Evolutionary conservation across 805 yeast genomes (phyloP).

Genomic region (Cyberlindnera sargentensis): DNA sequence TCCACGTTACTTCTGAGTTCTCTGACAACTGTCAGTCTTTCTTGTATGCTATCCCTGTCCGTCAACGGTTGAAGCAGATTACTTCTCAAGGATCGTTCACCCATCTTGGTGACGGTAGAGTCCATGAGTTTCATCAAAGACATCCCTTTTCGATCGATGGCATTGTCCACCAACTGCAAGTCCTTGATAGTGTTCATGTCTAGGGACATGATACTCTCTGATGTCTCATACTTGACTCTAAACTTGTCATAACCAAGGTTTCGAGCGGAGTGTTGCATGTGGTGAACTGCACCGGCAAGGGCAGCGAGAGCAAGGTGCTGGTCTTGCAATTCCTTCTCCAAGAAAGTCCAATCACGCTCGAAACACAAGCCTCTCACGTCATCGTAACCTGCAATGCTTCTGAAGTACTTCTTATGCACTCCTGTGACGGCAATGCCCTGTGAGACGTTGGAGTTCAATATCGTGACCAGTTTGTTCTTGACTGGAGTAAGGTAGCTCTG

Average conservation of each 20-base stretch:
- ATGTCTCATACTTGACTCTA: slow-evolving; percentile 30
- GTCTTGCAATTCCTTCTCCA: slow-evolving; percentile 22
- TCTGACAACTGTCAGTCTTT: slow-evolving; percentile 31
- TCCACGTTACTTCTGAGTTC: slow-evolving; percentile 25
- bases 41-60: slow-evolving; percentile 27
- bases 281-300: slow-evolving; percentile 26
- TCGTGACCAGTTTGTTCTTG: slow-evolving; percentile 27
- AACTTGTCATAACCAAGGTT: slow-evolving; percentile 22
- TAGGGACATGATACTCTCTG: slow-evolving; percentile 37
- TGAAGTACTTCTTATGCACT: slow-evolving; percentile 22
- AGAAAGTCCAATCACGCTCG: slow-evolving; percentile 17
- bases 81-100: slow-evolving; percentile 32
- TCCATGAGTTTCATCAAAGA: slow-evolving; percentile 33
- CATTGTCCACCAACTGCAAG: slow-evolving; percentile 34
- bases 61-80: slow-evolving; percentile 43
- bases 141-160: slow-evolving; percentile 22
- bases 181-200: slow-evolving; percentile 31
- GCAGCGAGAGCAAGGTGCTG: slow-evolving; percentile 28
- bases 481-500: slow-evolving; percentile 20
- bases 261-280: slow-evolving; percentile 15
- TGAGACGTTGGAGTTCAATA: slow-evolving; percentile 28
- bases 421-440: slow-evolving; percentile 22
- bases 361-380: slow-evolving; percentile 13
- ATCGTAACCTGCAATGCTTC: slow-evolving; percentile 20
- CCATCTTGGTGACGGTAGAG: slow-evolving; percentile 40